A percentile compares a stretch with the other conserved stretches of the same genome.
Conservation (phyloP, 176 grass and related monocot species). For the Avena atlantica region DNA sequence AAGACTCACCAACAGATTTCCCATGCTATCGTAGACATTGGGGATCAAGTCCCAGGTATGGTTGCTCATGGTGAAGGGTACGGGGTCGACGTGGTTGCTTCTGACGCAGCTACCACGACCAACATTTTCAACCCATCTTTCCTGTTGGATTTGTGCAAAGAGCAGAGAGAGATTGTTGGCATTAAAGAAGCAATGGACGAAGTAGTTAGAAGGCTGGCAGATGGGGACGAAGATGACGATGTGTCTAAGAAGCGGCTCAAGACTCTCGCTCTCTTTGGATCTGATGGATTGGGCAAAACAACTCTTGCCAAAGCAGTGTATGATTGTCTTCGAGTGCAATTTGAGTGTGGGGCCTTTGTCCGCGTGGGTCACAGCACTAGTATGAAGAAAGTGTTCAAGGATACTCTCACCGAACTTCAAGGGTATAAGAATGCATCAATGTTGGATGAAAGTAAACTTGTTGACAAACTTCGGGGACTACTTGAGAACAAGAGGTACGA, state of each 20-base stretch:
- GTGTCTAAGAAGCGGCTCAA: not conserved
- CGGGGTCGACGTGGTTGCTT: not conserved
- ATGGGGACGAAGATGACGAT: not conserved
- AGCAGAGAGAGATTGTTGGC: not conserved
- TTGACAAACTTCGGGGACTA: not conserved
- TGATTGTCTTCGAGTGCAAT: not conserved
- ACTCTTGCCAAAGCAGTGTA: slow-evolving; percentile 7
- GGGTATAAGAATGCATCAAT: not conserved
- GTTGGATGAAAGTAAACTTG: too few species aligned
- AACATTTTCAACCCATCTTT: not conserved
- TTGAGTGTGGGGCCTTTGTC: not conserved
- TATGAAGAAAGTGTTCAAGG: not conserved
- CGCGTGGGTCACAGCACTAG: not conserved
- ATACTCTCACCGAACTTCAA: not conserved
- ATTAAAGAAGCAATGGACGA: not conserved
- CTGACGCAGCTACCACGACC: not conserved
- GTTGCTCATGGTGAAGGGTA: not conserved
- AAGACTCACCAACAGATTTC: not conserved
- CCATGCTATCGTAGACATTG: not conserved
- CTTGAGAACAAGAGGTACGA: not conserved
- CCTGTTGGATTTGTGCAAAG: not conserved
- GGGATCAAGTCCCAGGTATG: not conserved
- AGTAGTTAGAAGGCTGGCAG: not conserved
- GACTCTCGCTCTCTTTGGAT: slow-evolving; percentile 4
- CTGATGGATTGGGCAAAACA: slow-evolving; percentile 1